Percentiles rank a stretch among this genome's conserved stretches.
phyloP scores from a whole-genome alignment of 805 yeast genomes.

The Saturnispora halmiae region DNA sequence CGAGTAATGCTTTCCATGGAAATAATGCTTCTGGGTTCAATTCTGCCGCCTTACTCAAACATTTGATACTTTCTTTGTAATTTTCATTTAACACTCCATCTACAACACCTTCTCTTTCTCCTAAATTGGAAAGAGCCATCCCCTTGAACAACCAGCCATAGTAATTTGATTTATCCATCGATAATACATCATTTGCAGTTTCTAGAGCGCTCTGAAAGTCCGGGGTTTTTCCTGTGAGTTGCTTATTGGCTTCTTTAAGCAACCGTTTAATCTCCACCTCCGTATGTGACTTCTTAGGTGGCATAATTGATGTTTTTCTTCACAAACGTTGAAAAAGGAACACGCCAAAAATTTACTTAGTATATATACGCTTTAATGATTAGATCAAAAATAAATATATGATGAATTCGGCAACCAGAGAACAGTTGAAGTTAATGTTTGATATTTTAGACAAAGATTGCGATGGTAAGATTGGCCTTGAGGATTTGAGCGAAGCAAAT shows the following conservation, averaged over 20 bases:
- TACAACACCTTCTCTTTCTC: slow-evolving; percentile 32
- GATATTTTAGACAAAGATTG: slow-evolving; percentile 74
- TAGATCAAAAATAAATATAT: not conserved
- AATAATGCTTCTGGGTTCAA: slow-evolving; percentile 42
- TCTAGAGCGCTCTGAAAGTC: slow-evolving; percentile 45
- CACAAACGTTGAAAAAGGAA: not conserved
- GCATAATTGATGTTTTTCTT: not conserved
- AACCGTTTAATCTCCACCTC: slow-evolving; percentile 17
- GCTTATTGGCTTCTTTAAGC: slow-evolving; percentile 42
- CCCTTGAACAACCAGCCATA: slow-evolving; percentile 67
- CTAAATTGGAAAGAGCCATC: slow-evolving; percentile 40
- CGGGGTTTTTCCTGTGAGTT: slow-evolving; percentile 48
- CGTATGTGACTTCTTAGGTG: slow-evolving; percentile 5
- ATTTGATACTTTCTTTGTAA: slow-evolving; percentile 6
- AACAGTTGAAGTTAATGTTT: slow-evolving; percentile 50
- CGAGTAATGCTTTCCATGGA: slow-evolving; percentile 79
- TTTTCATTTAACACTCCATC: not conserved
- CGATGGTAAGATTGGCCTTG: slow-evolving; percentile 51
- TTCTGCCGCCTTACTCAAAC: slow-evolving; percentile 42
- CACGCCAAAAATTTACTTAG: not conserved
- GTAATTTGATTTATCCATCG: slow-evolving; percentile 47
- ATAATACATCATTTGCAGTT: slow-evolving; percentile 45
- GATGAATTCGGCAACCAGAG: not conserved
- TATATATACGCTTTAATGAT: not conserved
- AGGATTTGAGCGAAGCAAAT: slow-evolving; percentile 44